phyloP scores from a whole-genome alignment of 177 flowering plant species.

The Viscum album region DNA sequence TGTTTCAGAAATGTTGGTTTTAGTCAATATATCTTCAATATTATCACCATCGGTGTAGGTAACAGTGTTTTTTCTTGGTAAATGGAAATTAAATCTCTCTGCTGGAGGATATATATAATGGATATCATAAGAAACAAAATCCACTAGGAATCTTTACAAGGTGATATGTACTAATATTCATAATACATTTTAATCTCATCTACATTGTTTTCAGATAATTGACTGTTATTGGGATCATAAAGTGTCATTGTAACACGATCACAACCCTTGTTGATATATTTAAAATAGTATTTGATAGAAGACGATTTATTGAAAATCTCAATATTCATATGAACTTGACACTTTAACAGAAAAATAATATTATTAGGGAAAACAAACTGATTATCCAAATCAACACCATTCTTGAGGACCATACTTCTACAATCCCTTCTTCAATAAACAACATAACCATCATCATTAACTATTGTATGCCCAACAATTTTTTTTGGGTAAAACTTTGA shows the following conservation, averaged over 20 bases:
- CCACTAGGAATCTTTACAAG: conserved; percentile 7
- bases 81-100: conserved; percentile 8
- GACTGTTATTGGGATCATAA: no score
- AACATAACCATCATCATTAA: no score
- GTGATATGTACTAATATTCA: conserved; percentile 10
- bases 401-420: no score
- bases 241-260: no score
- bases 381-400: no score
- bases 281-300: conserved; percentile 9
- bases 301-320: conserved; percentile 1
- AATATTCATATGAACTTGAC: no score
- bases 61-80: neutral
- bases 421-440: no score
- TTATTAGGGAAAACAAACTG: no score
- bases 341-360: no score
- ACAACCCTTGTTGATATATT: conserved; percentile 13
- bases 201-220: neutral
- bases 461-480: no score
- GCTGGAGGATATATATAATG: neutral
- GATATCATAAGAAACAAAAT: conserved; percentile 2
- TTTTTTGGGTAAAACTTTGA: no score
- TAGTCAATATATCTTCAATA: neutral
- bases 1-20: neutral
- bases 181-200: no score
- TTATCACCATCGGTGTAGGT: neutral